These are phyloP conservation scores for Trichophaea hybrida DNA, from an alignment of 2,329 filamentous ascomycete species.

Conservation along the genomic window DNA sequence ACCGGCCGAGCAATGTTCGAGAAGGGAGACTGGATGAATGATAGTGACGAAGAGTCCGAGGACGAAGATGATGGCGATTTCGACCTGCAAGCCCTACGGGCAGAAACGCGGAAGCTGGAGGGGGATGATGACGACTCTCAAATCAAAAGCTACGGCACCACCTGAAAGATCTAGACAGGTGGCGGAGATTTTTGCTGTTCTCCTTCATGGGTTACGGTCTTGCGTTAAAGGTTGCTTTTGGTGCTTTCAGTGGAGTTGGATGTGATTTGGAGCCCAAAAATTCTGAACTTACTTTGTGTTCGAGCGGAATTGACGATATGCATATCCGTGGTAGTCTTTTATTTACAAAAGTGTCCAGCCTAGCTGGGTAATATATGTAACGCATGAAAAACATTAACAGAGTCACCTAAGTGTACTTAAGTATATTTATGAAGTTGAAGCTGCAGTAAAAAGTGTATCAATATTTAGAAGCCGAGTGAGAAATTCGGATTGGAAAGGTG, in stretches of 20 bases:
- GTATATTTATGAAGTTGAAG: too few species aligned
- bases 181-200: not conserved
- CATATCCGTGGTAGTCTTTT: too few species aligned
- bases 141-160: slow-evolving; percentile 19
- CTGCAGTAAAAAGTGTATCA: too few species aligned
- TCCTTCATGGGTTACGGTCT: not conserved
- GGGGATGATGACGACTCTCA: slow-evolving; percentile 48
- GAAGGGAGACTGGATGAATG: slow-evolving; percentile 75
- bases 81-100: slow-evolving; percentile 69
- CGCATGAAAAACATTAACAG: too few species aligned
- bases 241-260: not conserved
- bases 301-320: too few species aligned
- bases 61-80: slow-evolving; percentile 41
- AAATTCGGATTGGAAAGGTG: too few species aligned
- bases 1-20: slow-evolving; percentile 93
- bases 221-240: not conserved
- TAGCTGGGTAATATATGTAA: too few species aligned
- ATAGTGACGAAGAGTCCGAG: slow-evolving; percentile 44
- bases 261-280: not conserved
- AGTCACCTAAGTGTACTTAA: too few species aligned
- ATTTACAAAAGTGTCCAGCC: too few species aligned
- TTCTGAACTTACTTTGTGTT: too few species aligned
- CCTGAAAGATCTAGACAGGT: not conserved
- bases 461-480: too few species aligned
- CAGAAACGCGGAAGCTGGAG: slow-evolving; percentile 66